Base-by-base conservation (phyloP, 2,329 filamentous ascomycete genomes). In the Trichoderma lentiforme region DNA sequence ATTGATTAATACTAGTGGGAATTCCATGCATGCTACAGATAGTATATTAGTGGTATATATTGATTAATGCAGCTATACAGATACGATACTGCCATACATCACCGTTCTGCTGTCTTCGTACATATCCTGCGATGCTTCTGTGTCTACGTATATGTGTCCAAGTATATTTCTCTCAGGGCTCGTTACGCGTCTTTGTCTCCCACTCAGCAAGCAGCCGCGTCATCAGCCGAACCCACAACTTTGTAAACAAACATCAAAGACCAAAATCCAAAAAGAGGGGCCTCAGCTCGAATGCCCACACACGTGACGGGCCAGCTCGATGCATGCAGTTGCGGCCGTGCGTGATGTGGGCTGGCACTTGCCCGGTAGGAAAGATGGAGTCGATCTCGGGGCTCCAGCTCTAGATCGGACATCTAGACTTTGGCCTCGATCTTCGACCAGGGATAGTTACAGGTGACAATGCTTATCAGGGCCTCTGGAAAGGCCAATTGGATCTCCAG, bases 391-490 rank as follows among this genome's bases (percentile, higher is more conserved):
- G 36, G 15, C 18, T 51, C 26, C 12, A 30, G 67, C 30, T 61
- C 57, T 28, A n/a, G 28, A 53, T 70, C 39, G 57, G 67, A 70
- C 67, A 62, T 70, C 67, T 70, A 57, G 57, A 26, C n/a, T 28
- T 53, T 26, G 39, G 57, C 30, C 26, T 53, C 30, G 56, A 70
- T 62, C 67, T 53, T n/a, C 0, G 12, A 34, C n/a, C 8, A 14
- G 24, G 14, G 57, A 62, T 70, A 36, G 21, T 21, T 15, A 26
- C 57, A 51, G 9, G 26, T 18, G 7, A 47, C 6, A 26, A n/a
- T 21, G 28, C 30, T 4, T 15, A 24, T 18, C 15, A 43, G 53
- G 18, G 21, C 14, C 43, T 24, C n/a, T 11, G 15, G 12, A 62
- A 62, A 30, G 51, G 39, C 12, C 67, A 70, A 53, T 53, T 24